These are phyloP conservation scores for Sclerotiophoma versabilis DNA, from an alignment of 2,329 filamentous ascomycete genomes.

Conservation along the genomic window DNA sequence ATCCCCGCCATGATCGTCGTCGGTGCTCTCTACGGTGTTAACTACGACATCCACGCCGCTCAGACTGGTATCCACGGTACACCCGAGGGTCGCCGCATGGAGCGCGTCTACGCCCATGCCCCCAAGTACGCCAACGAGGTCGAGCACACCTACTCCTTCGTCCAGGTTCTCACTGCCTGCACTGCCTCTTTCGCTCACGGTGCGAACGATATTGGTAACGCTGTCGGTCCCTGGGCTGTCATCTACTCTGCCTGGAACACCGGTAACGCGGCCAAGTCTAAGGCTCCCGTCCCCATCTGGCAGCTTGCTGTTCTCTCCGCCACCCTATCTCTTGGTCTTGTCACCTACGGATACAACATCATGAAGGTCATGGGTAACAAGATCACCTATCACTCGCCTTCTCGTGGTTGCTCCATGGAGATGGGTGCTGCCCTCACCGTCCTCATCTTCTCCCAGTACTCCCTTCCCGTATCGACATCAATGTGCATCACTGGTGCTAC, in stretches of 20 bases:
- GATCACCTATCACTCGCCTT: constrained; percentile 73
- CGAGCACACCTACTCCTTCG: constrained; percentile 54
- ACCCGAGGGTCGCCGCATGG: constrained; percentile 76
- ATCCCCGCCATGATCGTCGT: constrained; percentile 71
- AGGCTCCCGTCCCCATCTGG: constrained; percentile 75
- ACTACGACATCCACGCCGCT: constrained; percentile 84
- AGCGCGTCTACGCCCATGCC: constrained; percentile 65
- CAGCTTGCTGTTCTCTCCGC: constrained; percentile 73
- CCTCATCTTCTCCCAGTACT: constrained; percentile 77
- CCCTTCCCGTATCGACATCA: constrained; percentile 73
- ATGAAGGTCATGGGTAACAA: constrained; percentile 89
- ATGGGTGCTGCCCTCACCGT: constrained; percentile 80
- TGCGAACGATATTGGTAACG: constrained; percentile 68
- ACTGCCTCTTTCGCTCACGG: constrained; percentile 64
- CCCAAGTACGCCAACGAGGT: constrained; percentile 49
- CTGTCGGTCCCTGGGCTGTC: constrained; percentile 48
- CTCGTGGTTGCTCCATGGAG: constrained; percentile 73
- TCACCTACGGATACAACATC: constrained; percentile 83
- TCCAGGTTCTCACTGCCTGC: constrained; percentile 59
- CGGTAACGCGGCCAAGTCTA: constrained; percentile 67
- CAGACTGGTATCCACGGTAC: constrained; percentile 75
- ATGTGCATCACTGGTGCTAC: constrained; percentile 81
- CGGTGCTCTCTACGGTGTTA: constrained; percentile 72
- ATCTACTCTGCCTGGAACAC: constrained; percentile 56
- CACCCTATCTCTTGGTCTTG: constrained; percentile 69